Conservation (phyloP, 2,329 filamentous ascomycete genomes). For the Drechslerella coelobrocha region DNA sequence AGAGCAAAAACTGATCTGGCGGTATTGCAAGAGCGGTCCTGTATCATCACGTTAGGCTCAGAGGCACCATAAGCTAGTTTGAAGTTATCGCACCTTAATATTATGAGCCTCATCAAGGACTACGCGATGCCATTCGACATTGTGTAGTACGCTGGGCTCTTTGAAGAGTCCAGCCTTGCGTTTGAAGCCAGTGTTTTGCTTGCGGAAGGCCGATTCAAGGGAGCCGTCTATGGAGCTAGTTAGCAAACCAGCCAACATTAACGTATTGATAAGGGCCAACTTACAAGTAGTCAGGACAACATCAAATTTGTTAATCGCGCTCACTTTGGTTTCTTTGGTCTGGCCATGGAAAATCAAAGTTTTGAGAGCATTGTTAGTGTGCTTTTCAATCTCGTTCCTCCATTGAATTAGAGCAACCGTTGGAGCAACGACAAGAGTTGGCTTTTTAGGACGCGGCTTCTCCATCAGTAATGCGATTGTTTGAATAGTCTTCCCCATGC, state of each 20-base stretch:
- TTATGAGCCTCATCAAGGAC: slow-evolving; percentile 95
- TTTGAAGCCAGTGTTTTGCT: slow-evolving; percentile 87
- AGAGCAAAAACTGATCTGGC: slow-evolving; percentile 95
- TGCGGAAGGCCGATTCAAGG: slow-evolving; percentile 88
- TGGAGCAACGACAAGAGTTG: slow-evolving; percentile 86
- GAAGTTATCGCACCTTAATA: slow-evolving; percentile 70
- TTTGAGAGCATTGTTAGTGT: slow-evolving; percentile 88
- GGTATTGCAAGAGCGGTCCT: slow-evolving; percentile 84
- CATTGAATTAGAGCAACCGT: slow-evolving; percentile 96
- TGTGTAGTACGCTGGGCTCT: slow-evolving; percentile 79
- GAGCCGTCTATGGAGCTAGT: slow-evolving; percentile 61
- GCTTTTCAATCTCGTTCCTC: slow-evolving; percentile 78
- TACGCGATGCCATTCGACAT: slow-evolving; percentile 84
- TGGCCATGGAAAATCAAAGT: slow-evolving; percentile 91
- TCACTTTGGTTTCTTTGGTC: slow-evolving; percentile 75
- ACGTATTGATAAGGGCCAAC: slow-evolving; percentile 55
- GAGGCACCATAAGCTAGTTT: background rate
- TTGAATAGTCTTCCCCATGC: slow-evolving; percentile 97
- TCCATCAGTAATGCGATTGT: slow-evolving; percentile 98
- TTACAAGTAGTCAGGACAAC: slow-evolving; percentile 98
- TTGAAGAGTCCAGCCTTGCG: slow-evolving; percentile 81
- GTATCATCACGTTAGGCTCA: slow-evolving; percentile 25
- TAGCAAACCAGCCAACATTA: background rate
- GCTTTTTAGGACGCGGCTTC: slow-evolving; percentile 69
- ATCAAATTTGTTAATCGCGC: slow-evolving; percentile 80